Base-by-base conservation (phyloP, 805 yeast species). In the Millerozyma acaciae region DNA sequence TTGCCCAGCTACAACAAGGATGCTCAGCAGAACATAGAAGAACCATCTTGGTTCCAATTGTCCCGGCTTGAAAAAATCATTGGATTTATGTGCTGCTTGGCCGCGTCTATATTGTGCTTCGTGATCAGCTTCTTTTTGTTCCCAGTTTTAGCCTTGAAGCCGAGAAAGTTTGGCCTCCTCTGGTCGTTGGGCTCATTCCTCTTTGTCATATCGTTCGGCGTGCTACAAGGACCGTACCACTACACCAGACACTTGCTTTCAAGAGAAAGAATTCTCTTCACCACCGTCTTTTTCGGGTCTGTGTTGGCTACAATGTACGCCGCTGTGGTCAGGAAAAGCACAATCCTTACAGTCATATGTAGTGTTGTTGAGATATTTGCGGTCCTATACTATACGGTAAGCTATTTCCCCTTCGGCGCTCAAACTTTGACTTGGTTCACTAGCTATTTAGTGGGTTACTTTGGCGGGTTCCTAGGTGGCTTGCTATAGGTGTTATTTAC, bases 401-500 rank as follows among this genome's bases (percentile, higher is more conserved):
- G 95, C 49, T 93, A 93, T 58, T 90, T 93, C 72, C 98, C 98
- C 9, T 84, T 89, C 63, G 98, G 98, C 8, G 84, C 90, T 1
- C 82, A 84, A 40, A 83, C 94, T 2, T 53, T 71, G 47, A 66
- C 73, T 21, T 63, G 71, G 72, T 58, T 75, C 39, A 54, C 72
- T 16, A 65, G 69, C 39, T 61, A 71, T 49, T 52, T 61, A 21
- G 50, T 62, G 15, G 72, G 73, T 4, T 67, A 64, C 45, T 33
- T 67, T 12, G 71, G 72, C 4, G 72, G 73, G 2, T 62, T 74
- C 46, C 55, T 75, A 30, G 77, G 78, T 4, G 66, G 67, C 14
- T 48, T 65, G 16, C 38, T 49, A 30, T 48, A 42, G 38, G 15
- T 26, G 16, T 16, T 12, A 20, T 27, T 28, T 17, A 31, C 32